Evolutionary conservation across 176 grass and related monocot genomes (phyloP).

Genomic region (Eragrostis nindensis): DNA sequence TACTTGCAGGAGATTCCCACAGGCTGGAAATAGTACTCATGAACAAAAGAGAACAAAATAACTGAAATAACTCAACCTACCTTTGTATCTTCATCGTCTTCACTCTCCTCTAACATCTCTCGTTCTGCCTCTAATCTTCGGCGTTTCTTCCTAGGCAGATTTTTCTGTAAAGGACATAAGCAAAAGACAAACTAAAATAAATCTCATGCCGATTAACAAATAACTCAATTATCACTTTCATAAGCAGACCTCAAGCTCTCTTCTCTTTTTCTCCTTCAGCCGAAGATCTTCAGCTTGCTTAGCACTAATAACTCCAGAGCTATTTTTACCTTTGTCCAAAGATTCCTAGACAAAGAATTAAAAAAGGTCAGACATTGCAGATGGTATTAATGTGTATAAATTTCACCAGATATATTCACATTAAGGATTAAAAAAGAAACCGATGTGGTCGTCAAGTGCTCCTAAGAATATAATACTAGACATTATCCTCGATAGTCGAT

Average conservation of each 20-base stretch:
- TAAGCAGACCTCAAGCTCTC: constrained; percentile 74
- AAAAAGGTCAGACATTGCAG: constrained; percentile 17
- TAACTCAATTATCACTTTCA: constrained; percentile 16
- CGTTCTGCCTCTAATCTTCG: constrained; percentile 76
- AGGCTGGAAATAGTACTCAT: not conserved
- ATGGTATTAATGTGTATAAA: constrained; percentile 7
- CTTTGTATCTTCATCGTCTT: constrained; percentile 63
- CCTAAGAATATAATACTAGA: not conserved
- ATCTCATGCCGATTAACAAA: constrained; percentile 4
- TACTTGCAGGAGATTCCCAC: not conserved
- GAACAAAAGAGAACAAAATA: constrained; percentile 18
- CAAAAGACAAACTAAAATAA: constrained; percentile 31
- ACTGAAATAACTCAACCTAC: constrained; percentile 62
- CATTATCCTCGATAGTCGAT: not conserved
- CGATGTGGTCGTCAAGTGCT: not conserved
- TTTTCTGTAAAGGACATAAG: constrained; percentile 67
- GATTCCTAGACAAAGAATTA: constrained; percentile 52
- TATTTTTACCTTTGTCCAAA: constrained; percentile 52
- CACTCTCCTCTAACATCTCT: constrained; percentile 67
- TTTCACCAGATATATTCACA: not conserved
- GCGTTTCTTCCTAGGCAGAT: constrained; percentile 86
- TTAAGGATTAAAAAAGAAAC: constrained; percentile 7
- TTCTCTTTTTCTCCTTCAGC: constrained; percentile 88
- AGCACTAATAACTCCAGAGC: constrained; percentile 66
- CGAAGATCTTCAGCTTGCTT: constrained; percentile 88